Conservation (phyloP, 805 yeast genomes). For the Saccharomycopsis babjevae region DNA sequence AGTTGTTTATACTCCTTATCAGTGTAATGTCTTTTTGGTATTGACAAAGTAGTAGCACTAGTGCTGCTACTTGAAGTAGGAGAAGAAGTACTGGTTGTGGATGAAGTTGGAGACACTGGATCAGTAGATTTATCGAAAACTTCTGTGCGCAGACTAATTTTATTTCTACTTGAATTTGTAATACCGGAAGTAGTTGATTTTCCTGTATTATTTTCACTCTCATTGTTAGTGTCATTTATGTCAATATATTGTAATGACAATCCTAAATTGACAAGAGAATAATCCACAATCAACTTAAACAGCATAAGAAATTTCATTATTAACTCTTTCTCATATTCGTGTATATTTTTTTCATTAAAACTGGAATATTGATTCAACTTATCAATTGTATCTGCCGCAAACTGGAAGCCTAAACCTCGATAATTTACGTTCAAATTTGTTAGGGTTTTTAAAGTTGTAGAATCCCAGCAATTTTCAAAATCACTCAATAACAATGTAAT, state of each 20-base stretch:
- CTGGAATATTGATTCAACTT: background rate
- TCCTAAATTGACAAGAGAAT: conserved; percentile 10
- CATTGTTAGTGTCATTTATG: background rate
- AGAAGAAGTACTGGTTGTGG: background rate
- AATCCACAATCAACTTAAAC: conserved; percentile 7
- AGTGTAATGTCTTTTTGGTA: background rate
- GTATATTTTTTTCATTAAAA: background rate
- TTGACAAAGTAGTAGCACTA: background rate
- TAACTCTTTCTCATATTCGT: background rate
- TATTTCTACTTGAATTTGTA: too few relatives aligned
- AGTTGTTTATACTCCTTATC: conserved; percentile 2
- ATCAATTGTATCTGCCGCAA: conserved; percentile 1
- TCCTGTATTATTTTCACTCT: background rate
- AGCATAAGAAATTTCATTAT: background rate
- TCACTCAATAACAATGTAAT: background rate
- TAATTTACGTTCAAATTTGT: background rate
- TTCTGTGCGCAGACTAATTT: too few relatives aligned
- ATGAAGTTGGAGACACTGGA: background rate
- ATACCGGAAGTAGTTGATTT: too few relatives aligned
- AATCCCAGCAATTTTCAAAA: background rate
- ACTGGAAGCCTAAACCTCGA: background rate
- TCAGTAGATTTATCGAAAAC: background rate
- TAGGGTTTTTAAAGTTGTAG: background rate
- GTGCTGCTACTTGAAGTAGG: background rate
- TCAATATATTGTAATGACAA: conserved; percentile 1